Conservation (phyloP, 345 rosid species). For the Eucalyptus brandiana region DNA sequence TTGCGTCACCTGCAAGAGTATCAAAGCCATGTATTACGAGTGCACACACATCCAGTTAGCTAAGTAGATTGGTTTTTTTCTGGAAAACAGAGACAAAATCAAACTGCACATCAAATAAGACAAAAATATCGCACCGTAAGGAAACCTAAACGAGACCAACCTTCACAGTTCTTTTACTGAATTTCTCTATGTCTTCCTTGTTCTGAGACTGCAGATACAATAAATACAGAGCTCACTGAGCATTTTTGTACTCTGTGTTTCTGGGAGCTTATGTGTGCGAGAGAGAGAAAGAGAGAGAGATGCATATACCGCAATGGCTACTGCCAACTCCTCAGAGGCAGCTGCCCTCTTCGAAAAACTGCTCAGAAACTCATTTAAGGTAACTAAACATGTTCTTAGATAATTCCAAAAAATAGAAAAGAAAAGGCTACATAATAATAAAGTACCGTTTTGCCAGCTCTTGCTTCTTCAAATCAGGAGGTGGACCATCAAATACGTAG, state of each 20-base stretch:
- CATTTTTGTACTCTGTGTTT: too few species aligned
- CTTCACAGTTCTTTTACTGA: slow-evolving; percentile 89
- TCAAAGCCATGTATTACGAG: not conserved
- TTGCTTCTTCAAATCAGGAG: slow-evolving; percentile 81
- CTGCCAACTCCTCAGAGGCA: not conserved
- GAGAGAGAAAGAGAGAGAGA: not conserved
- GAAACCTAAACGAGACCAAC: slow-evolving; percentile 10
- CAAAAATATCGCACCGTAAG: not conserved
- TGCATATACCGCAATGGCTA: not conserved
- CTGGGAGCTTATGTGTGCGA: not conserved
- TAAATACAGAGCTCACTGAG: not conserved
- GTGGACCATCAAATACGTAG: slow-evolving; percentile 83
- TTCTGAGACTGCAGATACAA: slow-evolving; percentile 42
- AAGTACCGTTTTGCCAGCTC: slow-evolving; percentile 74
- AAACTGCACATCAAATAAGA: not conserved
- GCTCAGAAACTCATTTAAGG: not conserved
- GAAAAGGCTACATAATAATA: not conserved
- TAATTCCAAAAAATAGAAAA: too few species aligned
- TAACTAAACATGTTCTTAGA: not conserved
- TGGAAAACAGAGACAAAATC: not conserved
- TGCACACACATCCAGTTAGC: not conserved
- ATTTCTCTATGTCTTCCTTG: slow-evolving; percentile 87
- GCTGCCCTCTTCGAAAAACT: not conserved
- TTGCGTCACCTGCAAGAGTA: slow-evolving; percentile 50
- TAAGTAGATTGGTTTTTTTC: not conserved